Conservation (phyloP, 257 asterid genomes). For the Gentiana straminea region DNA sequence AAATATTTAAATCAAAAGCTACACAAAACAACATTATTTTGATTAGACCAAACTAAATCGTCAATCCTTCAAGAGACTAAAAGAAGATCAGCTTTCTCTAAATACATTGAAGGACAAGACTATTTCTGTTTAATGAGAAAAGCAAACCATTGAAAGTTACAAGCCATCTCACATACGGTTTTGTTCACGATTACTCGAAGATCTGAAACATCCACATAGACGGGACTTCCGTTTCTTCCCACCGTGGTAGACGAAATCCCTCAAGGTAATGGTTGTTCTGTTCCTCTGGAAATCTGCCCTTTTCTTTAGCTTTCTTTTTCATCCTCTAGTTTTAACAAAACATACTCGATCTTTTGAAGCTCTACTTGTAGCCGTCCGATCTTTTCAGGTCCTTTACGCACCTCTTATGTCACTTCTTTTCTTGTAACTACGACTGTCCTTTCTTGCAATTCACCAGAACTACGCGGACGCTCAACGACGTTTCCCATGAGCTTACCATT, state of each 20-base stretch:
- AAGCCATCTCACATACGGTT: slow-evolving; percentile 14
- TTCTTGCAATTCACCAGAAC: slow-evolving; percentile 32
- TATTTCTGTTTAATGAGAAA: no score
- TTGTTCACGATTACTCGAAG: slow-evolving; percentile 32
- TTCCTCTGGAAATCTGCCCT: no score
- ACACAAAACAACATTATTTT: no score
- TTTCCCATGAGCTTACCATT: slow-evolving; percentile 53
- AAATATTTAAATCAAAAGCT: no score
- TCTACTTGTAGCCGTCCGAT: slow-evolving; percentile 19
- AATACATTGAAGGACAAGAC: neutral
- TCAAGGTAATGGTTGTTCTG: no score
- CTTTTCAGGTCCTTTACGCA: slow-evolving; percentile 64
- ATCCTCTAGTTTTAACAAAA: slow-evolving; percentile 49
- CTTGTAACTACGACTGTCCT: slow-evolving; percentile 38
- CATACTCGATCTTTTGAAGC: no score
- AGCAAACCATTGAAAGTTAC: slow-evolving; percentile 3
- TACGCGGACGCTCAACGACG: slow-evolving; percentile 38
- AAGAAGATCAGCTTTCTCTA: slow-evolving; percentile 20
- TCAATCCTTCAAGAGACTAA: slow-evolving; percentile 14
- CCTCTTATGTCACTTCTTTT: slow-evolving; percentile 48
- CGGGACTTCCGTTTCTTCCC: slow-evolving; percentile 46
- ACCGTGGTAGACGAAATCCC: slow-evolving; percentile 53
- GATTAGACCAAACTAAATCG: slow-evolving; percentile 2
- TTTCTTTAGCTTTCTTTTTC: slow-evolving; percentile 41
- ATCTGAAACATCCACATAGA: slow-evolving; percentile 60